A percentile compares a stretch with the other conserved stretches of the same genome.
Evolutionary conservation across 768 basidiomycete genomes (phyloP).

Genomic region (Coprinellus micaceus): DNA sequence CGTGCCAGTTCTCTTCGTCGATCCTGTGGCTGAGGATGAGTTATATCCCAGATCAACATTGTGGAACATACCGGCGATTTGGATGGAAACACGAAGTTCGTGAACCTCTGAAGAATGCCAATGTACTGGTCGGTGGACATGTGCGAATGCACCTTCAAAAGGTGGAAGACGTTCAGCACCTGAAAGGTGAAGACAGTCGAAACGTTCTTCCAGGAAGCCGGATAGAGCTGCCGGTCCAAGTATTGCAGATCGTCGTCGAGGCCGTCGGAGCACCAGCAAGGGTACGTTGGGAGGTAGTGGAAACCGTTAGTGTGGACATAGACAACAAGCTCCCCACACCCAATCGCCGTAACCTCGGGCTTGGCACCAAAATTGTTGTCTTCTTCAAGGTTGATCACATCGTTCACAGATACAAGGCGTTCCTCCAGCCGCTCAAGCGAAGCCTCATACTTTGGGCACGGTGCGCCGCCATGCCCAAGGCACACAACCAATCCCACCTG

Average conservation of each 20-base stretch:
- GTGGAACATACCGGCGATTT: neutral
- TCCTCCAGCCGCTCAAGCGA: neutral
- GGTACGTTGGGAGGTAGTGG: slow-evolving; percentile 11
- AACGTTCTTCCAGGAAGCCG: neutral
- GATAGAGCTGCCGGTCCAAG: slow-evolving; percentile 10
- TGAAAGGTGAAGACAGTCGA: neutral
- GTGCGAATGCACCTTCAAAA: neutral
- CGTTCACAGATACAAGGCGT: neutral
- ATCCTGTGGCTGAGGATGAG: neutral
- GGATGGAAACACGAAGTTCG: neutral
- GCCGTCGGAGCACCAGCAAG: slow-evolving; percentile 6
- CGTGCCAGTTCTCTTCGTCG: neutral
- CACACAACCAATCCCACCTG: slow-evolving; percentile 18
- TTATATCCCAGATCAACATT: neutral
- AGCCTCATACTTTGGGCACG: slow-evolving; percentile 12
- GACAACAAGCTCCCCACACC: neutral
- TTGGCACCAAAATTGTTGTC: neutral
- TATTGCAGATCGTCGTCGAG: slow-evolving; percentile 1
- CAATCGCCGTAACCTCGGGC: neutral
- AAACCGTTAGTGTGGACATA: slow-evolving; percentile 17
- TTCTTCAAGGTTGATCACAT: neutral
- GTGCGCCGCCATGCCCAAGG: slow-evolving; percentile 18
- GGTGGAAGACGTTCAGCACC: neutral
- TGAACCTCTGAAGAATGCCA: neutral
- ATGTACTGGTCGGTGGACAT: neutral